These are phyloP conservation scores for Inosperma sp. DNA, from an alignment of 768 basidiomycete genomes.

Conservation along the genomic window DNA sequence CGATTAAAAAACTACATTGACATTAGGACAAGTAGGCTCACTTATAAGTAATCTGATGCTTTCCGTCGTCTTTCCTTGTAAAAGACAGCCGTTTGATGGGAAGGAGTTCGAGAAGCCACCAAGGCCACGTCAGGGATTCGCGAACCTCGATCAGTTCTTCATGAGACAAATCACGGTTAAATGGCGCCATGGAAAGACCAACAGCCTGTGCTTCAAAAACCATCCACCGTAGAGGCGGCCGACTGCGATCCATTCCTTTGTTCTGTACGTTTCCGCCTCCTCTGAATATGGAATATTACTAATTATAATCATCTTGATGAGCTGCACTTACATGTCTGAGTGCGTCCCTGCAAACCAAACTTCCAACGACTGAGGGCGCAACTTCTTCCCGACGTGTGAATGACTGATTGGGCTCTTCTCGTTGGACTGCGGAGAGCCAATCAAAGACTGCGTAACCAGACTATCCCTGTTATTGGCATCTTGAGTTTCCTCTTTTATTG, in stretches of 20 bases:
- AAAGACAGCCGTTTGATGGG: constrained; percentile 8
- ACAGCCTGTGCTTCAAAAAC: constrained; percentile 18
- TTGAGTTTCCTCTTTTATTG: neutral
- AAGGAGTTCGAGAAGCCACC: constrained; percentile 15
- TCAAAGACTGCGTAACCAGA: neutral
- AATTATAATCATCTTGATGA: neutral
- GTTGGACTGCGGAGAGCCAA: neutral
- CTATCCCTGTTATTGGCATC: neutral
- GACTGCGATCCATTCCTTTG: constrained; percentile 13
- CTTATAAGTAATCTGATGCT: constrained; percentile 8
- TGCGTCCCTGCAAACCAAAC: constrained; percentile 28
- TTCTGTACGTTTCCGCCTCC: constrained; percentile 21
- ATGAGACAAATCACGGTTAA: constrained; percentile 7
- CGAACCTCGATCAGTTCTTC: constrained; percentile 7
- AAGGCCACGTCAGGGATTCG: constrained; percentile 17
- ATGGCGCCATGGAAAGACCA: constrained; percentile 15
- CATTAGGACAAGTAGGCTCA: neutral
- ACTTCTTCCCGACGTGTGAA: neutral
- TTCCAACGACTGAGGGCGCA: constrained; percentile 26
- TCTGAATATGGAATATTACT: constrained; percentile 5
- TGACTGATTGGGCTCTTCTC: neutral
- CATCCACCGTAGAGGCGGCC: constrained; percentile 23
- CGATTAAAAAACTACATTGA: neutral
- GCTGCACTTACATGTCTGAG: constrained; percentile 28
- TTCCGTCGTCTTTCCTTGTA: constrained; percentile 1